These are phyloP conservation scores for Colletotrichum australisinense DNA, from an alignment of 2,329 filamentous ascomycete genomes.

Conservation along the genomic window DNA sequence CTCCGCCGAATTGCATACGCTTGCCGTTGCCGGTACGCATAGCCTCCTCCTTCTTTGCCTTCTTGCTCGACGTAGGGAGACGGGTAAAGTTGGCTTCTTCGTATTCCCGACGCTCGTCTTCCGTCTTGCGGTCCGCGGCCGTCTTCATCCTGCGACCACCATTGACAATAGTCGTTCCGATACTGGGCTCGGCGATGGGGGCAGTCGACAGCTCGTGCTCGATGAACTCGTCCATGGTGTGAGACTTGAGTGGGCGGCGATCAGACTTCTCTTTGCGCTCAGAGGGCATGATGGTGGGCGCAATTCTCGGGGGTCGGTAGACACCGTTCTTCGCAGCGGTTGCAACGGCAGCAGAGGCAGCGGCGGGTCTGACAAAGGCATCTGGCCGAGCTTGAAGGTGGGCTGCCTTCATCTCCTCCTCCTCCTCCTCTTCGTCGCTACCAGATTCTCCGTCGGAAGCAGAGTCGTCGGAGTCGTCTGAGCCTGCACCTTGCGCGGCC, in stretches of 20 bases:
- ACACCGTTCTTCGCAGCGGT: constrained; percentile 68
- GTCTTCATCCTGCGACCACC: constrained; percentile 86
- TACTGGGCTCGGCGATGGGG: constrained; percentile 86
- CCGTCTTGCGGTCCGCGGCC: constrained; percentile 78
- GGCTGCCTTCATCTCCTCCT: constrained; percentile 36
- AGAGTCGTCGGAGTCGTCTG: constrained; percentile 49
- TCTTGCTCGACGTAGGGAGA: constrained; percentile 88
- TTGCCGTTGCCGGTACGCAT: constrained; percentile 60
- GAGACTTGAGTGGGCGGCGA: constrained; percentile 76
- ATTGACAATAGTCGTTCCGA: constrained; percentile 87
- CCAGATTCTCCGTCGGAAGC: constrained; percentile 48
- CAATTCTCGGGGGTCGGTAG: constrained; percentile 90
- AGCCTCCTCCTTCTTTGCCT: constrained; percentile 77
- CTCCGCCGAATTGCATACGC: constrained; percentile 83
- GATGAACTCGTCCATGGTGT: constrained; percentile 92
- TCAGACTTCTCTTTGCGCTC: constrained; percentile 71
- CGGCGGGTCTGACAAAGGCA: constrained; percentile 50
- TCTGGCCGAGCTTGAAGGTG: constrained; percentile 42
- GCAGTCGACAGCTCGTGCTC: constrained; percentile 84
- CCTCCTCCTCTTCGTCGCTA: constrained; percentile 45
- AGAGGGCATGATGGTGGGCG: constrained; percentile 85
- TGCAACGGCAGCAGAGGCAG: constrained; percentile 42
- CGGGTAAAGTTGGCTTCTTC: constrained; percentile 94
- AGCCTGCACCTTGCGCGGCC: constrained; percentile 44
- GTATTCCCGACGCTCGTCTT: constrained; percentile 84